A percentile compares a stretch with the other conserved stretches of the same genome.
Conservation (phyloP, 148 eudicot genomes). For the Beta vulgaris region DNA sequence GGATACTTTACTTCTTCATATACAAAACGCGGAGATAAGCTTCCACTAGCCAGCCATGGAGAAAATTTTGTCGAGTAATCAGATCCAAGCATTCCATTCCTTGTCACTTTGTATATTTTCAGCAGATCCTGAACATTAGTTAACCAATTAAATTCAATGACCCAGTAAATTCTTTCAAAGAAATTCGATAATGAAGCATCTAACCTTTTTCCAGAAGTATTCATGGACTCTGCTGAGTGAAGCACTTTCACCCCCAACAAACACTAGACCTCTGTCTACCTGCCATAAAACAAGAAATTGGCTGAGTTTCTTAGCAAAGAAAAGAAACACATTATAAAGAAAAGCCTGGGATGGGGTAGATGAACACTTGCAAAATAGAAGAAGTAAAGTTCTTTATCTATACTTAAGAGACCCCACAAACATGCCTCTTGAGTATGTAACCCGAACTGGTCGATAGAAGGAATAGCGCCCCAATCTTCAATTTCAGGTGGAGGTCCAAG, state of each 20-base stretch:
- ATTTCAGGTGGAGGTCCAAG: conserved; percentile 69
- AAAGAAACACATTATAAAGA: not conserved
- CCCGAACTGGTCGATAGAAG: conserved; percentile 56
- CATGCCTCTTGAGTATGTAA: conserved; percentile 54
- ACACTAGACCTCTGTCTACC: conserved; percentile 65
- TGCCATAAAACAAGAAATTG: conserved; percentile 26
- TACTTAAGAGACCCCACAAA: not conserved
- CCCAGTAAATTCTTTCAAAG: not conserved
- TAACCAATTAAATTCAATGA: not conserved
- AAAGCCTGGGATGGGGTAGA: not conserved
- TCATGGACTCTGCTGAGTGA: conserved; percentile 74
- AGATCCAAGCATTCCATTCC: conserved; percentile 93
- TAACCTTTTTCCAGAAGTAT: conserved; percentile 91
- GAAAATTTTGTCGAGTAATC: conserved; percentile 97
- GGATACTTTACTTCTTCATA: conserved; percentile 65
- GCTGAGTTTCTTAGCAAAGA: not conserved
- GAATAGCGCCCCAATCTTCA: conserved; percentile 78
- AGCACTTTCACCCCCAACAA: conserved; percentile 86
- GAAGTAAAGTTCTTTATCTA: not conserved
- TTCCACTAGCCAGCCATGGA: conserved; percentile 92
- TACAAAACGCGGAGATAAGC: conserved; percentile 81
- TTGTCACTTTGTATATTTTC: conserved; percentile 63
- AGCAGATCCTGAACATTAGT: conserved; percentile 56
- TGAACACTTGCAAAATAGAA: not conserved
- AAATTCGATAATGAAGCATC: conserved; percentile 5